Evolutionary conservation across 495 filamentous ascomycete genomes (phyloP), one percentile per base, ranked within the genome.

Genomic region (Neurospora sp.): DNA sequence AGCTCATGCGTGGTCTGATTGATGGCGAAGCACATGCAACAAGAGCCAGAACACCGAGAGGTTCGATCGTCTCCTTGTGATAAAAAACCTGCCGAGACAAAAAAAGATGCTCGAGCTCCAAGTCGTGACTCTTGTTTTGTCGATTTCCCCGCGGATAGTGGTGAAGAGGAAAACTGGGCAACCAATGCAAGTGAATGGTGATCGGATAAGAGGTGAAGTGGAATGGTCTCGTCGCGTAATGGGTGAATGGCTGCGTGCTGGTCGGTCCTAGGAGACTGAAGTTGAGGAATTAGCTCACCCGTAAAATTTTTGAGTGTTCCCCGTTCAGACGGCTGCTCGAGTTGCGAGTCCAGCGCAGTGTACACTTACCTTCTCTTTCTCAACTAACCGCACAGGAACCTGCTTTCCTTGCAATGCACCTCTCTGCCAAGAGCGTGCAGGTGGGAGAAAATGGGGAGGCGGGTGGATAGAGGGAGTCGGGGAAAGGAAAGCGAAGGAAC

Each of bases 371-470:
- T 59, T 59, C 24, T 59, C 48, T 7, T 59, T 59, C 48, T 59
- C 48, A 59, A 31, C 48, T 31, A 59, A 59, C 48, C 24, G 31
- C 48, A 59, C 48, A 59, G 48, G 48, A 59, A 31, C 48, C 48
- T 59, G 48, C 48, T 59, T 59, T 31, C 48, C 48, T 28, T 28
- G 48, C 48, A 59, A 59, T 59, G 48, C 24, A 59, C 48, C 24
- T 13, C 48, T 15, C 4, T 31, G 48, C 48, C 21, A 59, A 31
- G 24, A 7, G 48, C 21, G 48, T 59, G 48, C 48, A 59, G 48
- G 48, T 59, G 48, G 48, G 69, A 74, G 73, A 71, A 79, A 82
- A 79, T 78, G 77, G 77, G 76, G 81, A 82, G 80, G 79, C 78
- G 78, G 77, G 81, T 73, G 77, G 76, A 74, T 70, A 54, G 72